Evolutionary conservation across 345 rosid species (phyloP).

Genomic region (Lepidium aucheri): DNA sequence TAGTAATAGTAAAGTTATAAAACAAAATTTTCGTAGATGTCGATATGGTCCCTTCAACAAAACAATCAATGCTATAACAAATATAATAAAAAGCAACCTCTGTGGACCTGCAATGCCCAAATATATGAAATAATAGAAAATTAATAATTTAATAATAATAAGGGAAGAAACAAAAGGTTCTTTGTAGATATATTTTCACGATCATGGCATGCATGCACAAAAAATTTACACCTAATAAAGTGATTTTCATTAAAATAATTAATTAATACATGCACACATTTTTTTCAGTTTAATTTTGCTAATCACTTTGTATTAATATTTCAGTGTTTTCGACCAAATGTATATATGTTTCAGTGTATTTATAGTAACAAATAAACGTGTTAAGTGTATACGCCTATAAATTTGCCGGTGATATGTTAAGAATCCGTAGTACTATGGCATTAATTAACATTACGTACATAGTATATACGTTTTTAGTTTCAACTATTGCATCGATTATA

Average conservation of each 20-base stretch:
- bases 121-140: neutral
- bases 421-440: too few species aligned
- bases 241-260: neutral
- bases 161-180: slow-evolving; percentile 1
- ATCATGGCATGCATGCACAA: slow-evolving; percentile 21
- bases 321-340: too few species aligned
- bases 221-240: slow-evolving; percentile 22
- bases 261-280: neutral
- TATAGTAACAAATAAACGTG: too few species aligned
- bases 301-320: too few species aligned
- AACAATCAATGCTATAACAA: slow-evolving; percentile 1
- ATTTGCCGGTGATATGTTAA: too few species aligned
- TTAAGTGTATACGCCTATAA: too few species aligned
- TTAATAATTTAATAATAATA: neutral
- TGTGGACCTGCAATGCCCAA: slow-evolving; percentile 18
- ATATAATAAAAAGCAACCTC: slow-evolving; percentile 4
- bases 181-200: slow-evolving; percentile 27
- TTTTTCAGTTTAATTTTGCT: neutral
- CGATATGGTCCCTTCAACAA: slow-evolving; percentile 12
- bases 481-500: too few species aligned
- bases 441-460: too few species aligned
- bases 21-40: neutral
- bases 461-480: too few species aligned
- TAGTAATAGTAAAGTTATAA: neutral
- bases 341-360: too few species aligned